A percentile compares a stretch with the other conserved stretches of the same genome.
Evolutionary conservation across 1,284 basidiomycete genomes (phyloP).

Genomic region (Inonotus obliquus): DNA sequence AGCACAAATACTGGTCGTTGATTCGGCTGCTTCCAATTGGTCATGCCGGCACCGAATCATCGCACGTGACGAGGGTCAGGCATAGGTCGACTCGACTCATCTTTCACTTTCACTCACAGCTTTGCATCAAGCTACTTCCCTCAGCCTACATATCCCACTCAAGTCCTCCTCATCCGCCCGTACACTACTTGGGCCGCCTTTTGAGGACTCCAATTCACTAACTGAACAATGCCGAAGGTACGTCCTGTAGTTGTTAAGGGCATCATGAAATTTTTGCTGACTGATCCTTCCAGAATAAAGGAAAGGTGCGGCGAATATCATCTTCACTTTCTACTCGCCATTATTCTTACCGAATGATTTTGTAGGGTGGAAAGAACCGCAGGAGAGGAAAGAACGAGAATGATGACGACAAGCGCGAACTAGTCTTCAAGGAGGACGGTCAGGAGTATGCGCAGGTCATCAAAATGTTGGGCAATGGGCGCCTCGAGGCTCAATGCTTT

Average conservation of each 20-base stretch:
- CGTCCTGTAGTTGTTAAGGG: slow-evolving; percentile 16
- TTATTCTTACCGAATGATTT: background rate
- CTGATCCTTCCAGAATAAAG: slow-evolving; percentile 59
- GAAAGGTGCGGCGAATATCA: slow-evolving; percentile 52
- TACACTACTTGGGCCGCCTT: background rate
- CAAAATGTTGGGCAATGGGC: slow-evolving; percentile 99
- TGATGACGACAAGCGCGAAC: slow-evolving; percentile 96
- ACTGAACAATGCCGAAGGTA: slow-evolving; percentile 53
- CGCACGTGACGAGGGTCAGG: background rate
- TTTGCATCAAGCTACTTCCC: background rate
- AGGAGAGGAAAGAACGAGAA: slow-evolving; percentile 99
- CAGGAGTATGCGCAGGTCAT: slow-evolving; percentile 99
- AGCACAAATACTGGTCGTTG: too few relatives aligned
- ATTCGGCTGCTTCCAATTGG: background rate
- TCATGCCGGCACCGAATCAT: background rate
- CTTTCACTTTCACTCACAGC: background rate
- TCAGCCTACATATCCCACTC: background rate
- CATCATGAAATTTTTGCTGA: slow-evolving; percentile 16
- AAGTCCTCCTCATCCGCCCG: background rate
- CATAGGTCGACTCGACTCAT: background rate
- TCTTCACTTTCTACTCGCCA: background rate
- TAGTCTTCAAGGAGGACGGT: slow-evolving; percentile 98
- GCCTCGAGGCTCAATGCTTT: slow-evolving; percentile 95
- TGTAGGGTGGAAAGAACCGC: slow-evolving; percentile 97
- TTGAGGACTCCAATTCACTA: background rate